Evolutionary conservation across 1,284 basidiomycete genomes (phyloP), one percentile per base, ranked within the genome.

Genomic region (Pascua guehoae): DNA sequence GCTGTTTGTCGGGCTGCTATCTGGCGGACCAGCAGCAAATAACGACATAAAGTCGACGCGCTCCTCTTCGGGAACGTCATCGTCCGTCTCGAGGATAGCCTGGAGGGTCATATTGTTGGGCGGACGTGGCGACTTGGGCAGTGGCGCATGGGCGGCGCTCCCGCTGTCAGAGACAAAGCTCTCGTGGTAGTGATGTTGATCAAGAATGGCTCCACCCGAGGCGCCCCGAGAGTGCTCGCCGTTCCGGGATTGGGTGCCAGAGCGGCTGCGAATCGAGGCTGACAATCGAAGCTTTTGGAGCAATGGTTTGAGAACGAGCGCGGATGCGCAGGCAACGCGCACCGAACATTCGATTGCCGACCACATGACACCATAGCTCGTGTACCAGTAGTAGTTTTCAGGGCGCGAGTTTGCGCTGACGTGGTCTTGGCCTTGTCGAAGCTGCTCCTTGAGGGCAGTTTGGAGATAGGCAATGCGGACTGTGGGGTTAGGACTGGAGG

Each of bases 221-320:
- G 12, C 41, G 41, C n/a, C 17, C 16, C n/a, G 5, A 43, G n/a
- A 43, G 17, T 9, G n/a, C 24, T 32, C 47, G 24, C 49, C 49
- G n/a, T 43, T 48, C 16, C 43, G 2, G n/a, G 47, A 48, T n/a
- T 48, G 38, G 47, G 11, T 38, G 5, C 37, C n/a, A 2, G 47
- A 48, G 5, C 16, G 7, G 24, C 14, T 18, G 14, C 15, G 47
- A 39, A 9, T 41, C 50, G 42, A 17, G 0, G 41, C 39, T 11
- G 41, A 46, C 17, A 15, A 48, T 51, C 47, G 51, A 37, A 70
- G 54, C 36, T 65, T 58, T 61, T 74, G 65, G n/a, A 75, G 62
- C 39, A 77, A 64, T 8, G 75, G 75, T 55, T 75, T 77, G 51
- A 77, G 61, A 2, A 77, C 74, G 16, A 77, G 63, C 0, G 72